Evolutionary conservation across 2,329 filamentous ascomycete species (phyloP), one percentile per base, ranked within the genome.

Genomic region (Penicillium sp.): DNA sequence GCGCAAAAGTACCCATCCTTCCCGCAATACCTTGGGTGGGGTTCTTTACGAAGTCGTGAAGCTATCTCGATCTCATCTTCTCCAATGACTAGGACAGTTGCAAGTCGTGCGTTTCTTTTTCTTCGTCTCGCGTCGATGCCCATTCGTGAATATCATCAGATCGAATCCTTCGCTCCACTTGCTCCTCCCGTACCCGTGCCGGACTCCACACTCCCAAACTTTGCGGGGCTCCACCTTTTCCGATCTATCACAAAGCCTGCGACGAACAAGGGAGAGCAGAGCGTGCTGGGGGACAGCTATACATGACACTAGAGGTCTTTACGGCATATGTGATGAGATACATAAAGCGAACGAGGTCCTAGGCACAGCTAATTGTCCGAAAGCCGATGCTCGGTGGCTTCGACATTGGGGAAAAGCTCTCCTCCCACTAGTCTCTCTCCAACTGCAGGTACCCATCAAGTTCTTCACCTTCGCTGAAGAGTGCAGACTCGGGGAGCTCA

Each of bases 371-470:
- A 69, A 69, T 61, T 65, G 59, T 65, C 66, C 66, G 64, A 67
- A 28, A 28, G 33, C 30, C 35, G 58, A 48, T 28, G 35, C 19
- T 8, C 14, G 22, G 33, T 37, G 2, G 11, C 33, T 19, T 38
- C 7, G 14, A 26, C 6, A 5, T 22, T 22, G 16, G 16, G 25
- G 19, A 38, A 19, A 38, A 28, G 26, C 19, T 28, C n/a, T 14
- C 19, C 19, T n/a, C 14, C 19, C 26, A 40, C 22, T 26, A 40
- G 49, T 5, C 14, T 7, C n/a, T n/a, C 6, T 16, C 14, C 25
- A 38, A 57, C 65, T 68, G 66, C 65, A 69, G 67, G 65, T 68
- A 67, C 66, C 60, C 51, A n/a, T 30, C 43, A 42, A 40, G 22
- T 26, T 35, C 11, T 35, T 35, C 46, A 8, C 46, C 11, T 35